These are phyloP conservation scores for Monilinia laxa DNA, from an alignment of 2,329 filamentous ascomycete species.

Conservation along the genomic window DNA sequence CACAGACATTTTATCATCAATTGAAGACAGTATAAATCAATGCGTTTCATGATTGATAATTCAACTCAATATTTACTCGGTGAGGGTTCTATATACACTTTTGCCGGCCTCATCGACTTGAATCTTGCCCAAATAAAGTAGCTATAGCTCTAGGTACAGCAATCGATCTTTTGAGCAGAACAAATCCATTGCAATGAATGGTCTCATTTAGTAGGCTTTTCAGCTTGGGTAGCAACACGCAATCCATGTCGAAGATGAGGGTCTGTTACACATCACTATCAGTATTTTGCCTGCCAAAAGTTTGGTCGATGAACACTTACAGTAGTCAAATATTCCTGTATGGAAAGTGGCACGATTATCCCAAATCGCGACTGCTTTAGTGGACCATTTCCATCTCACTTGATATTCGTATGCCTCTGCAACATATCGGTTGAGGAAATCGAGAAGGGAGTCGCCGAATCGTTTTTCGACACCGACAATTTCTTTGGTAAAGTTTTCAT, in stretches of 20 bases:
- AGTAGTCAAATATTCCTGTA: conserved; percentile 23
- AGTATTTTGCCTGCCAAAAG: conserved; percentile 5
- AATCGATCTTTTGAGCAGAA: not conserved
- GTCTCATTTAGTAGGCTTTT: conserved; percentile 53
- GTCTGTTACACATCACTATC: not conserved
- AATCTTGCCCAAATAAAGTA: not conserved
- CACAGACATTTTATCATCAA: not conserved
- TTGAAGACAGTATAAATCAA: not conserved
- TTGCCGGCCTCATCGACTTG: not conserved
- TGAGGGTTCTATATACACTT: not conserved
- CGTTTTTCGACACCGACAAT: conserved; percentile 36
- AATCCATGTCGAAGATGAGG: conserved; percentile 59
- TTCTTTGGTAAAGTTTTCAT: conserved; percentile 30
- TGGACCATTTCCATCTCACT: conserved; percentile 37
- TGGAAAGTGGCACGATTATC: conserved; percentile 31
- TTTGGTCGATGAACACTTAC: conserved; percentile 1
- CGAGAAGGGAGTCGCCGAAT: conserved; percentile 32
- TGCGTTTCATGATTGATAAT: not conserved
- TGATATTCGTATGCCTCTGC: conserved; percentile 35
- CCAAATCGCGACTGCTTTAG: conserved; percentile 35
- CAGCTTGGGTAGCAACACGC: conserved; percentile 67
- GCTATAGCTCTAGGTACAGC: not conserved
- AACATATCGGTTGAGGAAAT: conserved; percentile 34
- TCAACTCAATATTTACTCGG: not conserved
- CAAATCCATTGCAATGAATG: not conserved